phyloP scores from a whole-genome alignment of 805 yeast genomes.

The Wickerhamomyces chambardii region DNA sequence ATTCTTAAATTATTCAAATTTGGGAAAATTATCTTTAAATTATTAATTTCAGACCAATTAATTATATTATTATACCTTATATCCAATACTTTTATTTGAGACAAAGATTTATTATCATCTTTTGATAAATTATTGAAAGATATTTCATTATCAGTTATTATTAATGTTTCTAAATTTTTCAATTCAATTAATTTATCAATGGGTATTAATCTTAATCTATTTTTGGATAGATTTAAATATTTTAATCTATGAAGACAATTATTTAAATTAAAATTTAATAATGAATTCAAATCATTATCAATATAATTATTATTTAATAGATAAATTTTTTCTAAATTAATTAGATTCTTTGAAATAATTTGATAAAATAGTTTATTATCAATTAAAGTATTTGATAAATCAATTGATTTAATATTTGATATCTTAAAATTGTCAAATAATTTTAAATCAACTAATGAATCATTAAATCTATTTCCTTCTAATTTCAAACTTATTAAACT shows the following conservation, averaged over 20 bases:
- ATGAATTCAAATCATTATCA: slow-evolving; percentile 7
- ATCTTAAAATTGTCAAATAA: slow-evolving; percentile 1
- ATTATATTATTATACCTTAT: slow-evolving; percentile 39
- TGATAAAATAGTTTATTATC: slow-evolving; percentile 1
- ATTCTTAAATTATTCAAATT: slow-evolving; percentile 36
- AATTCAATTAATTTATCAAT: slow-evolving; percentile 2
- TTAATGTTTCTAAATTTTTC: slow-evolving; percentile 16
- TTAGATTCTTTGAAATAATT: slow-evolving; percentile 26
- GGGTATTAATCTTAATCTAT: slow-evolving; percentile 27
- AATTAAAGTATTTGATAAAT: slow-evolving; percentile 5
- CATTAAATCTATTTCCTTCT: slow-evolving; percentile 41
- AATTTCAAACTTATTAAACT: slow-evolving; percentile 33
- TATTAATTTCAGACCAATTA: slow-evolving; percentile 42
- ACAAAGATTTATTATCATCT: neutral
- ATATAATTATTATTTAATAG: slow-evolving; percentile 16
- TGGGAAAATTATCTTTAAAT: slow-evolving; percentile 27
- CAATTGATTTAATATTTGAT: slow-evolving; percentile 6
- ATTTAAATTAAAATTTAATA: neutral
- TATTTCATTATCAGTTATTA: slow-evolving; percentile 29
- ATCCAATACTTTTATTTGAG: slow-evolving; percentile 33
- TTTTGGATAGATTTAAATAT: slow-evolving; percentile 32
- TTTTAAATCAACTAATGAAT: neutral
- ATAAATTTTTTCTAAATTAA: slow-evolving; percentile 19
- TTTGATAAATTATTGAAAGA: neutral
- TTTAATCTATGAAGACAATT: slow-evolving; percentile 1